phyloP scores from a whole-genome alignment of 1,284 basidiomycete species.

The Meripilus lineatus region DNA sequence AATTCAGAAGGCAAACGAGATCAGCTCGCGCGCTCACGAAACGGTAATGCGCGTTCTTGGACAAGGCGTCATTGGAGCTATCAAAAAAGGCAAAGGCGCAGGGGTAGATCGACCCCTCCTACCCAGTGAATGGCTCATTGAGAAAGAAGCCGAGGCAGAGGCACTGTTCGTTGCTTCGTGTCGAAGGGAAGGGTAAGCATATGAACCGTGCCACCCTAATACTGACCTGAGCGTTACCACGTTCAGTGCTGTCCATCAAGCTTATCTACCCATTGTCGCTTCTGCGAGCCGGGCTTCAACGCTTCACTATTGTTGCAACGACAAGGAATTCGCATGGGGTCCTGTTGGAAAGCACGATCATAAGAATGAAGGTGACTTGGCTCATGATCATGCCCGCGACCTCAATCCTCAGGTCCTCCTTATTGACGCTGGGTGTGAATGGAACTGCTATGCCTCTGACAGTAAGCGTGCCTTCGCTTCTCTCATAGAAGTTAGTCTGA shows the following conservation, averaged over 20 bases:
- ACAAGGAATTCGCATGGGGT: slow-evolving; percentile 76
- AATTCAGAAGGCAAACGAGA: slow-evolving; percentile 75
- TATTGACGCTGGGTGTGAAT: slow-evolving; percentile 92
- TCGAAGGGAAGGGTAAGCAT: slow-evolving; percentile 71
- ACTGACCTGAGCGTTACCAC: not conserved
- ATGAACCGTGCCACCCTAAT: not conserved
- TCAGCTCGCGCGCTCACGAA: slow-evolving; percentile 86
- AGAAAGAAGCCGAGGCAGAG: slow-evolving; percentile 88
- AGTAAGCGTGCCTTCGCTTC: slow-evolving; percentile 35
- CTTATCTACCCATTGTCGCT: slow-evolving; percentile 88
- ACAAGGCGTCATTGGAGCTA: slow-evolving; percentile 55
- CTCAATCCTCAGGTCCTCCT: slow-evolving; percentile 77
- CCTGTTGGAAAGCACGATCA: slow-evolving; percentile 56
- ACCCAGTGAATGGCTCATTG: slow-evolving; percentile 78
- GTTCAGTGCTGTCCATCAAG: slow-evolving; percentile 73
- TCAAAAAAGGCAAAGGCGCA: slow-evolving; percentile 39
- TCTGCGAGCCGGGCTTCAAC: slow-evolving; percentile 81
- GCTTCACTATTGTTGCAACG: slow-evolving; percentile 87
- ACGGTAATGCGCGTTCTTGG: slow-evolving; percentile 88
- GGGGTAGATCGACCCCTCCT: slow-evolving; percentile 52
- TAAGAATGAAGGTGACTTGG: slow-evolving; percentile 44
- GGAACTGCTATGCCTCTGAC: slow-evolving; percentile 77
- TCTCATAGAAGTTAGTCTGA: not conserved
- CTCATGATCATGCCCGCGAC: slow-evolving; percentile 34
- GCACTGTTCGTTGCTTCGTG: slow-evolving; percentile 88